Base-by-base conservation (phyloP, 805 yeast species). In the Candida odintsovae region DNA sequence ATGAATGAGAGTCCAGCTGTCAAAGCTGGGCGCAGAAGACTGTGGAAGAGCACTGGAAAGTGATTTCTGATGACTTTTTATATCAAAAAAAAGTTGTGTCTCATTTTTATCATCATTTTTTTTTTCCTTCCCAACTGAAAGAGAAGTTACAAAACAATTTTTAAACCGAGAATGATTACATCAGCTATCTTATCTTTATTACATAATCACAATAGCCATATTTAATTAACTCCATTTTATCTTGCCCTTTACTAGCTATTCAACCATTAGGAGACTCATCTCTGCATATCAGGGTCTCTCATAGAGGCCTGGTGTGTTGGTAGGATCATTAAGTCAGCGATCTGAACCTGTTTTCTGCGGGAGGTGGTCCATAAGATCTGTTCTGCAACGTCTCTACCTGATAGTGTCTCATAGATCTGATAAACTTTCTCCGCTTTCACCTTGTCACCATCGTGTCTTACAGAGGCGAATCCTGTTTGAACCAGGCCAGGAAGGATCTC, bases 241-340 rank as follows among this genome's bases (percentile, higher is more conserved):
- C n/a, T n/a, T n/a, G n/a, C n/a, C n/a, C n/a, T n/a, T n/a, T n/a
- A n/a, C n/a, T n/a, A n/a, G n/a, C n/a, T n/a, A n/a, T n/a, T n/a
- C n/a, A n/a, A n/a, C n/a, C n/a, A n/a, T n/a, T n/a, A n/a, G n/a
- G n/a, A n/a, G n/a, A n/a, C 10, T 37, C 22, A 46, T 23, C 48
- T 50, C 5, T 26, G 37, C 48, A 44, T 44, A 15, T 47, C 48
- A 9, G 45, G 28, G 28, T 49, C 51, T 11, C 45, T 40, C 47
- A 43, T 41, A 3, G 86, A 75, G 4, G 92, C 96, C 70, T 90
- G 97, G 69, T 84, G 80, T 41, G 81, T 77, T 12, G 96, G 86
- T 66, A 89, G 84, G 15, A 90, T 80, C 62, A 89, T 72, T 8
- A 87, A 75, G 59, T 89, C 95, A 3, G 84, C 82, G 53, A 79